Base-by-base conservation (phyloP, 768 basidiomycete genomes). In the Tubosaeta sp. region DNA sequence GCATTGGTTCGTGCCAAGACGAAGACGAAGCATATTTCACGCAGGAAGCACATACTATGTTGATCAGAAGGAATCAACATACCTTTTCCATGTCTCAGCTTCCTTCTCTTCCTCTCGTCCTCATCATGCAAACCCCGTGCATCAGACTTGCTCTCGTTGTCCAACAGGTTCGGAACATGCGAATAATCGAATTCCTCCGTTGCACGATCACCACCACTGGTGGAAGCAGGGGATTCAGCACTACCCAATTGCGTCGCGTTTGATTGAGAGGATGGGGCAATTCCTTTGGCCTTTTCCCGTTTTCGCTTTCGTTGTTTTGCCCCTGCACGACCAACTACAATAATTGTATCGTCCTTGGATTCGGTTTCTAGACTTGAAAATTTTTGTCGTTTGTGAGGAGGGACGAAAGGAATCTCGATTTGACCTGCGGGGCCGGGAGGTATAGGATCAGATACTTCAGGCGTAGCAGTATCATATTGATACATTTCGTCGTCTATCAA, bases 361-460 rank as follows among this genome's bases (percentile, higher is more conserved):
- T 61, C 35, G 25, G 35, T 41, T 32, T 48, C 51, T 16, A 48
- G 29, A 14, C 55, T 56, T 35, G 53, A 44, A 45, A 47, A 50
- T 24, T 58, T 52, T 34, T 61, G 66, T 18, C 91, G 80, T 59
- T 83, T 76, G 1, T 79, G 68, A 1, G 81, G 76, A 42, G 90
- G 90, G 9, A 94, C 75, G 56, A 84, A 94, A 1, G 91, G 83
- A 7, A 93, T 79, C 67, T 91, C 90, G 31, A 81, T 76, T 47
- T 82, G 77, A 67, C 75, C 77, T 21, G 71, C 73, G 11, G 60
- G 55, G 21, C 68, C 63, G 6, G 64, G 50, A 35, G 58, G 65
- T 45, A 62, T 60, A 48, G 55, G 39, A 45, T 46, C 51, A 48
- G 61, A 34, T 46, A 21, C 24, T 19, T 43, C 45, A n/a, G 44